phyloP scores from a whole-genome alignment of 768 basidiomycete genomes.

The Russula compacta region DNA sequence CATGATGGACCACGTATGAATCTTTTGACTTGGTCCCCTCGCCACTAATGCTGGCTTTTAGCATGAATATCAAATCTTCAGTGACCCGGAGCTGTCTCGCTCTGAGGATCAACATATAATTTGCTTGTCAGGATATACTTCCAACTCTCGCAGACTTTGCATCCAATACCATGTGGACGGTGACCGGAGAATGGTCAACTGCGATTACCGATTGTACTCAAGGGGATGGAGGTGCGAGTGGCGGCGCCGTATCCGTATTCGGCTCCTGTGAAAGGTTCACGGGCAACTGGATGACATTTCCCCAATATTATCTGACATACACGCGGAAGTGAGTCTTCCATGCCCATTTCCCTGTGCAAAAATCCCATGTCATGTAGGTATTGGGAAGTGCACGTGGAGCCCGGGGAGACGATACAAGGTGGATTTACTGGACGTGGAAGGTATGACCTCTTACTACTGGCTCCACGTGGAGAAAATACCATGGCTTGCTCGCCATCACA shows the following conservation, averaged over 20 bases:
- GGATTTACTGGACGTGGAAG: constrained; percentile 79
- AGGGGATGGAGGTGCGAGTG: too few relatives aligned
- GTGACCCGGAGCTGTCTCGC: constrained; percentile 42
- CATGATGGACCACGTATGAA: constrained; percentile 54
- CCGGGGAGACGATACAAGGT: constrained; percentile 62
- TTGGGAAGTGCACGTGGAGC: constrained; percentile 71
- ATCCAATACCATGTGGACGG: constrained; percentile 55
- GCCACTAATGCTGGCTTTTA: constrained; percentile 22
- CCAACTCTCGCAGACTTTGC: constrained; percentile 39
- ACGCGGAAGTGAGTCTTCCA: constrained; percentile 43
- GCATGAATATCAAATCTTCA: constrained; percentile 74
- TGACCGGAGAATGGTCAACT: constrained; percentile 75
- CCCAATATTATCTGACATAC: constrained; percentile 51
- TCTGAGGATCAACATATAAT: constrained; percentile 54
- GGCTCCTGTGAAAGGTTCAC: constrained; percentile 58
- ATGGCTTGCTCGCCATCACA: constrained; percentile 19
- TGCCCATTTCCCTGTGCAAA: too few relatives aligned
- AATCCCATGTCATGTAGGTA: constrained; percentile 37
- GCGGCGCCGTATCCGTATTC: constrained; percentile 37
- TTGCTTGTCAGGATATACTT: constrained; percentile 42
- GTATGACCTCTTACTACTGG: constrained; percentile 28
- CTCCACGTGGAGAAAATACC: neutral
- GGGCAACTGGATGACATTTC: constrained; percentile 50
- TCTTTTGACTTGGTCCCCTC: too few relatives aligned
- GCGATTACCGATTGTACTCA: constrained; percentile 68